Evolutionary conservation across 169 alveolate genomes (phyloP).

Genomic region (Plasmodium knowlesi): DNA sequence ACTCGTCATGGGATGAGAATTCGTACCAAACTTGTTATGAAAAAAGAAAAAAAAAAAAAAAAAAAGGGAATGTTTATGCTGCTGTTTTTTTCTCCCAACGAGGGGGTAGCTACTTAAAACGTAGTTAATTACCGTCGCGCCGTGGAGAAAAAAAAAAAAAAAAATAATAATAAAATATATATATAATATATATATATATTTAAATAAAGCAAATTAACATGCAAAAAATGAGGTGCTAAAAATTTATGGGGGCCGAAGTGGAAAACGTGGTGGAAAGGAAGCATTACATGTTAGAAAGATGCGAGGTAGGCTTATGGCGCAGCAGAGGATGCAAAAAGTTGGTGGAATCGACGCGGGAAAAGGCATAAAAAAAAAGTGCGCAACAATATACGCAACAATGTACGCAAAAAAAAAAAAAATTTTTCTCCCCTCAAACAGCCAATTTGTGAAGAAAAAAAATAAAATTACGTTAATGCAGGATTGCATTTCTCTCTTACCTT

Average conservation of each 20-base stretch:
- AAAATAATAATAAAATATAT: no score
- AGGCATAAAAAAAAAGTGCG: not conserved
- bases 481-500: not conserved
- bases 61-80: not conserved
- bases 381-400: not conserved
- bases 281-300: not conserved
- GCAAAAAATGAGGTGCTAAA: not conserved
- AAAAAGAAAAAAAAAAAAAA: not conserved
- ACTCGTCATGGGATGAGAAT: not conserved
- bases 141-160: not conserved
- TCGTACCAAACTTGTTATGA: not conserved
- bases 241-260: not conserved
- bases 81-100: constrained; percentile 1
- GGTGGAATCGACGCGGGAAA: not conserved
- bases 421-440: not conserved
- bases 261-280: not conserved
- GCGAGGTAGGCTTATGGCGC: not conserved
- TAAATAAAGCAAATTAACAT: not conserved
- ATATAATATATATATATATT: no score
- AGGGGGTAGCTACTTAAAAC: not conserved
- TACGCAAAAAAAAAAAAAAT: no score
- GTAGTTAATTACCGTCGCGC: not conserved
- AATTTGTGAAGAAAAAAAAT: not conserved
- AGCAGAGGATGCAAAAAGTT: not conserved
- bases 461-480: not conserved